These are phyloP conservation scores for Zelonia costaricensis DNA, from an alignment of 208 protist genomes.

Conservation along the genomic window DNA sequence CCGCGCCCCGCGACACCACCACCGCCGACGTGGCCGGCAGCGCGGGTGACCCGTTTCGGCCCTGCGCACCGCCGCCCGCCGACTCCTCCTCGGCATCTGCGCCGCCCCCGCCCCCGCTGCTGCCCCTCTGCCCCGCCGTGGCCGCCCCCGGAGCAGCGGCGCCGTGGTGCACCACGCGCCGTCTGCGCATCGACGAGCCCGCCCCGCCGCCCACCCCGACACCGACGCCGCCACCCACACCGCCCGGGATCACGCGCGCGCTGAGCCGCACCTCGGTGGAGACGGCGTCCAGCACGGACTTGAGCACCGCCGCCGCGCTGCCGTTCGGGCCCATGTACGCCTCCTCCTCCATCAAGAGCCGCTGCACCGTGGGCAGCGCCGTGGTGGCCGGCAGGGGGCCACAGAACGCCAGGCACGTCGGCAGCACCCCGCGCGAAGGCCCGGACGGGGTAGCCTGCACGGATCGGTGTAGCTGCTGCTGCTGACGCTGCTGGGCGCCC, in stretches of 20 bases:
- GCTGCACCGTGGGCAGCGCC: constrained; percentile 41
- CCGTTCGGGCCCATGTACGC: constrained; percentile 23
- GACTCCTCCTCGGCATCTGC: too few relatives aligned
- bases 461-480: not conserved
- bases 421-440: not conserved
- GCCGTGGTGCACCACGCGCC: too few relatives aligned
- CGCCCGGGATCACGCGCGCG: constrained; percentile 14
- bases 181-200: too few relatives aligned
- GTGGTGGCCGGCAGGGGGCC: constrained; percentile 40
- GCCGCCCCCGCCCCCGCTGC: too few relatives aligned
- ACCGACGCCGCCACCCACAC: too few relatives aligned
- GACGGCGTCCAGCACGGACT: constrained; percentile 24
- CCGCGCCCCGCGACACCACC: not conserved
- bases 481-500: constrained; percentile 8
- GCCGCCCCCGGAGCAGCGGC: too few relatives aligned
- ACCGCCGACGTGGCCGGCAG: too few relatives aligned
- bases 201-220: too few relatives aligned
- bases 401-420: constrained; percentile 14
- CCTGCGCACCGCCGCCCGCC: too few relatives aligned
- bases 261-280: constrained; percentile 15
- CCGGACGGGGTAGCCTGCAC: too few relatives aligned
- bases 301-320: constrained; percentile 18
- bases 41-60: too few relatives aligned
- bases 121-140: too few relatives aligned
- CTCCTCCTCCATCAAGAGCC: constrained; percentile 29